Evolutionary conservation across 73 alveolate genomes (phyloP), one percentile per base, ranked within the genome.

Genomic region (Paramecium primaurelia): DNA sequence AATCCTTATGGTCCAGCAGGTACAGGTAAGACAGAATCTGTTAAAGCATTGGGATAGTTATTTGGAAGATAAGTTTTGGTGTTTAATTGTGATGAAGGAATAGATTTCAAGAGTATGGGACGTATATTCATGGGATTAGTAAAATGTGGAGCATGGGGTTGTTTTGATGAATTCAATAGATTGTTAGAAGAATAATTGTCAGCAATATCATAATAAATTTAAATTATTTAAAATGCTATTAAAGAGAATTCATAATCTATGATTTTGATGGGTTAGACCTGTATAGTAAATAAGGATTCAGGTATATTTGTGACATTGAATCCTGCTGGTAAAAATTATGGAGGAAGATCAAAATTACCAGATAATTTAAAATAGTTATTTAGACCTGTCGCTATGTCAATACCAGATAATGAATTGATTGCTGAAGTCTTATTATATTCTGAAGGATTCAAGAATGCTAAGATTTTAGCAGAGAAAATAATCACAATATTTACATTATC

Each of bases 1-100:
- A 99, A 98, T 88, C 99, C 99, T 2, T 99, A 99, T 95, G 99
- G 99, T 7, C 99, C 99, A 8, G 99, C 99, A 0, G 99, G 99
- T 22, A 99, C 99, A 1, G 99, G 99, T 32, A 99, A 99, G 95
- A 99, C 99, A 14, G 99, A 99, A 93, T 95, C 99, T 38, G 99
- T 99, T 18, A 99, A 99, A 86, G 99, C 99, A 5, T 96, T 99
- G 8, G 99, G 99, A 16, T 96, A 97, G 54, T 99, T 99, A 18
- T 97, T 99, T 80, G 99, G 99, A 40, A 96, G 99, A 92, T 99
- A 98, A 93, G 99, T 98, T 36, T 88, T 99, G 54, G 99, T 99
- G 45, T 99, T 99, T 94, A 99, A 99, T 95, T 99, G 99, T 86
- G 99, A 99, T 93, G 99, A 99, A 93, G 99, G 99, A 10, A 97